Evolutionary conservation across 208 protist genomes (phyloP).

Genomic region (Acanthamoeba quina): DNA sequence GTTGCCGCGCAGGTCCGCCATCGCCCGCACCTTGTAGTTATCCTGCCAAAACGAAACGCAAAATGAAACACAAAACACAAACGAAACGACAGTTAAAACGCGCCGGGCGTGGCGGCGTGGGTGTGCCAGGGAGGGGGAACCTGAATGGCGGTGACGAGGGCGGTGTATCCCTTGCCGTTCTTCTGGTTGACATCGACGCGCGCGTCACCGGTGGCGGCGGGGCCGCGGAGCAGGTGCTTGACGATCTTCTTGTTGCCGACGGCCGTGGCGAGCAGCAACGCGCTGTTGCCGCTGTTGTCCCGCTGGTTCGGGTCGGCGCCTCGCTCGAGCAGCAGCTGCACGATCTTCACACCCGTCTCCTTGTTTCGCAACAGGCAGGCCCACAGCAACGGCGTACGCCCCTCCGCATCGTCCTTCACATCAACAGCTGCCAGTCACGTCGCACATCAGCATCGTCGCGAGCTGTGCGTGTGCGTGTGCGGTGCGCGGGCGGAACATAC

Average conservation of each 20-base stretch:
- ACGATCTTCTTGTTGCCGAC: conserved; percentile 43
- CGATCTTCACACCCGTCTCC: conserved; percentile 6
- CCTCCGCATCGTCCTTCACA: conserved; percentile 15
- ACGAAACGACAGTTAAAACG: background rate
- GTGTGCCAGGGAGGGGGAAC: background rate
- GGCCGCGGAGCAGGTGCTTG: background rate
- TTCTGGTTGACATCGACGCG: conserved; percentile 29
- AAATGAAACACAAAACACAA: no score
- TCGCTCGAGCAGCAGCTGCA: background rate
- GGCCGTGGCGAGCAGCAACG: conserved; percentile 31
- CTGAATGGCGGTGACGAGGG: conserved; percentile 12
- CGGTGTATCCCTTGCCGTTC: conserved; percentile 47
- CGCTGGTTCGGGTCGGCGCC: background rate
- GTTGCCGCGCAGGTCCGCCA: conserved; percentile 46
- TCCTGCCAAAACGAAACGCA: no score
- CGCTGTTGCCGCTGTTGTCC: conserved; percentile 46
- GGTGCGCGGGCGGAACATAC: no score
- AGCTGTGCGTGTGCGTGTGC: background rate
- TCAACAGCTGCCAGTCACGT: background rate
- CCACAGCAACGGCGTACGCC: conserved; percentile 34
- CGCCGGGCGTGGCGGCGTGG: no score
- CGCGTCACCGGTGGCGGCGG: background rate
- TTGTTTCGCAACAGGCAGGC: conserved; percentile 37
- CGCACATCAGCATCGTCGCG: background rate
- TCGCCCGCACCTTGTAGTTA: conserved; percentile 41